Conservation (phyloP, 257 asterid species). For the Marsdenia floribunda region DNA sequence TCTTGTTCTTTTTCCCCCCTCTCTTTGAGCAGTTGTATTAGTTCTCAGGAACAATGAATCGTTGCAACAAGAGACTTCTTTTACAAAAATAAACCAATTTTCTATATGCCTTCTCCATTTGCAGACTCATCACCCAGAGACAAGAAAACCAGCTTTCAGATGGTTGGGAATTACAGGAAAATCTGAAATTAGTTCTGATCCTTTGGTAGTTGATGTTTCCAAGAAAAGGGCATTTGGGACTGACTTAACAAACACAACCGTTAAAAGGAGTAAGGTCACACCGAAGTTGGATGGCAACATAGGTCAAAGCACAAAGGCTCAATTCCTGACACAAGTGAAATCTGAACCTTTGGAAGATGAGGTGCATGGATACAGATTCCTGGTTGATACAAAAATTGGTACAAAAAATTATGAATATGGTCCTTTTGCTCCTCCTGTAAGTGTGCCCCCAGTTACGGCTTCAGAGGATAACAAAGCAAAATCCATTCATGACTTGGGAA, state of each 20-base stretch:
- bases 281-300: slow-evolving; percentile 22
- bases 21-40: neutral
- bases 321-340: slow-evolving; percentile 35
- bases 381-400: slow-evolving; percentile 23
- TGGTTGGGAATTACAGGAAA: slow-evolving; percentile 68
- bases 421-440: slow-evolving; percentile 96
- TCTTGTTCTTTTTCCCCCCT: neutral
- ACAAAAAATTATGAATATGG: slow-evolving; percentile 65
- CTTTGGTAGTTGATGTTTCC: slow-evolving; percentile 29
- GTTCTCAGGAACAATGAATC: neutral
- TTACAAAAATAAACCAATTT: neutral
- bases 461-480: slow-evolving; percentile 40
- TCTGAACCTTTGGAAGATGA: slow-evolving; percentile 47
- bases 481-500: slow-evolving; percentile 60
- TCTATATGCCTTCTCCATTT: slow-evolving; percentile 16
- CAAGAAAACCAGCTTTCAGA: slow-evolving; percentile 91
- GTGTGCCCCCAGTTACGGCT: slow-evolving; percentile 39
- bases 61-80: neutral
- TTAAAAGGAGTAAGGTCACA: slow-evolving; percentile 51
- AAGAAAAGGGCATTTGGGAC: slow-evolving; percentile 83
- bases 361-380: slow-evolving; percentile 28
- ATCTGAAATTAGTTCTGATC: slow-evolving; percentile 31
- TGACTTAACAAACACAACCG: slow-evolving; percentile 57
- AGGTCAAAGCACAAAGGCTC: slow-evolving; percentile 28
- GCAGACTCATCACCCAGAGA: slow-evolving; percentile 89